Conservation (phyloP, 129 eudicot genomes). For the Heracleum sosnowskyi region DNA sequence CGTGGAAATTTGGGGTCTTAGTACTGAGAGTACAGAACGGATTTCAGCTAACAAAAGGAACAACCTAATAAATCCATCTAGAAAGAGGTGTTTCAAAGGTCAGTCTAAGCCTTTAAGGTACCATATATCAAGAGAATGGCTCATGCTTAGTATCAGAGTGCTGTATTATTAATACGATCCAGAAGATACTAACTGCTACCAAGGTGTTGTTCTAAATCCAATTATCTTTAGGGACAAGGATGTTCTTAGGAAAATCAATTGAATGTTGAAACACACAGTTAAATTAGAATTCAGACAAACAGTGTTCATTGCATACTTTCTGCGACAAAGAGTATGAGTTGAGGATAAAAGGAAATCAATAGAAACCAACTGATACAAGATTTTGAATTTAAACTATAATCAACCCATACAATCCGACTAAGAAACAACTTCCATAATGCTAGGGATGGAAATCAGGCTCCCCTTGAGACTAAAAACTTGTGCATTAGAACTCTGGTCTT, state of each 20-base stretch:
- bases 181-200: no score
- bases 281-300: no score
- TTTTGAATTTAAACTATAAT: no score
- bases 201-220: neutral
- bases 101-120: neutral
- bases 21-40: neutral
- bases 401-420: no score
- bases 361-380: neutral
- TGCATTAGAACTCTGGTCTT: neutral
- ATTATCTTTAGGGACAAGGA: neutral
- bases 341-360: no score
- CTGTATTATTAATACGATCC: no score
- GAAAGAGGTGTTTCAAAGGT: neutral
- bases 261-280: neutral
- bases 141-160: neutral
- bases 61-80: neutral
- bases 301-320: neutral
- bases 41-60: no score
- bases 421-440: no score
- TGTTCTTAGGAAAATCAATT: neutral
- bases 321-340: neutral
- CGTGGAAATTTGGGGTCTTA: no score
- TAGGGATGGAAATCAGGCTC: no score
- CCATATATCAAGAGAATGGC: neutral
- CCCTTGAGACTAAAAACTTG: no score